phyloP scores from a whole-genome alignment of 2,329 filamentous ascomycete genomes.

The Aspergillus ochraceoroseus region DNA sequence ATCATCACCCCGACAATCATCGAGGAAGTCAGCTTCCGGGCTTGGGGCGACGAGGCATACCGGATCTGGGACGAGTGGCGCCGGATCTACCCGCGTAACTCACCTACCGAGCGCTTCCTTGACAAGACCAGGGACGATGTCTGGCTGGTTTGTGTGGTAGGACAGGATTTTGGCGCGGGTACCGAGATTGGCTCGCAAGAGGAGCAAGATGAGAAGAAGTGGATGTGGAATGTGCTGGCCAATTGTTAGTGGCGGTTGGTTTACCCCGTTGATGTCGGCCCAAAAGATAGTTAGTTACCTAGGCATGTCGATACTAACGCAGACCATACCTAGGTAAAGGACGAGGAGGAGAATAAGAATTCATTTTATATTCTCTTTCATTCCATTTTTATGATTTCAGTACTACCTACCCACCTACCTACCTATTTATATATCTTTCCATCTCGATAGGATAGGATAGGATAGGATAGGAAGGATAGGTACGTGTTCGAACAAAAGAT shows the following conservation, averaged over 20 bases:
- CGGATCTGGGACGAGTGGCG: constrained; percentile 94
- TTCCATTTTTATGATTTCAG: too few relatives aligned
- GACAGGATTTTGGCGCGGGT: constrained; percentile 45
- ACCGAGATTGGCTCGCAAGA: constrained; percentile 37
- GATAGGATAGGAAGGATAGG: too few relatives aligned
- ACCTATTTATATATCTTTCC: too few relatives aligned
- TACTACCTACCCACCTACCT: too few relatives aligned
- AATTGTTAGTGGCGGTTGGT: constrained; percentile 23
- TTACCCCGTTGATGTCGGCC: too few relatives aligned
- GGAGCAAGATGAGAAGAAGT: constrained; percentile 38
- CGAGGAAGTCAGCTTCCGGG: constrained; percentile 86
- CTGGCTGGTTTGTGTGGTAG: constrained; percentile 75
- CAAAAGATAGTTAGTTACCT: too few relatives aligned
- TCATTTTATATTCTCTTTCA: too few relatives aligned
- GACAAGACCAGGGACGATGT: constrained; percentile 62
- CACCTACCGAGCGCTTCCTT: constrained; percentile 66
- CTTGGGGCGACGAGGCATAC: constrained; percentile 94
- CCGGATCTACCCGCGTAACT: constrained; percentile 72
- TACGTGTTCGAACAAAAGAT: too few relatives aligned
- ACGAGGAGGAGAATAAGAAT: too few relatives aligned
- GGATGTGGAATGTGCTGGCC: constrained; percentile 39
- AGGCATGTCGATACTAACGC: too few relatives aligned
- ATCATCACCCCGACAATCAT: constrained; percentile 96
- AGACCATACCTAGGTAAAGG: too few relatives aligned
- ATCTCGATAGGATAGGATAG: too few relatives aligned